phyloP scores from a whole-genome alignment of 2,329 filamentous ascomycete species.

The Magnaporthales sp. region DNA sequence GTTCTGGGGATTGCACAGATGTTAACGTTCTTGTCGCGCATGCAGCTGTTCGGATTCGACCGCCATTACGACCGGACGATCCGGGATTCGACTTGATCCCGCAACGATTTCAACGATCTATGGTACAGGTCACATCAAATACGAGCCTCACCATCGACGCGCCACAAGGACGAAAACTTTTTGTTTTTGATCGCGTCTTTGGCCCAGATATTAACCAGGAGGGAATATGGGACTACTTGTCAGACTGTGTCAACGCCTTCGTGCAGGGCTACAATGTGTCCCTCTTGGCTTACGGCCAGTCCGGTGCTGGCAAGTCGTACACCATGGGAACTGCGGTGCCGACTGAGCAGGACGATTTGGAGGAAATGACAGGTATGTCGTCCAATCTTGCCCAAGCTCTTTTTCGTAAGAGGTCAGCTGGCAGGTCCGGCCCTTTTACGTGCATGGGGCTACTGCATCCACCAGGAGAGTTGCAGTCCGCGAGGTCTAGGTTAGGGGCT shows the following conservation, averaged over 20 bases:
- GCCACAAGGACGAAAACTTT: slow-evolving; percentile 85
- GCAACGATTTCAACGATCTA: slow-evolving; percentile 86
- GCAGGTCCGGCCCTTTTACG: background rate
- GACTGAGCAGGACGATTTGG: slow-evolving; percentile 59
- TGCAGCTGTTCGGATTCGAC: slow-evolving; percentile 83
- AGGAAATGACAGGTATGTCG: slow-evolving; percentile 64
- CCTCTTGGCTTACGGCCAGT: slow-evolving; percentile 92
- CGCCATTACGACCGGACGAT: slow-evolving; percentile 72
- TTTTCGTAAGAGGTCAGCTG: no score
- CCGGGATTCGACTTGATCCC: slow-evolving; percentile 93
- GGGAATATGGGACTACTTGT: slow-evolving; percentile 88
- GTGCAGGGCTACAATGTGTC: slow-evolving; percentile 98
- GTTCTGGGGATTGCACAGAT: background rate
- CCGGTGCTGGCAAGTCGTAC: slow-evolving; percentile 94
- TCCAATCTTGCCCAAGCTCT: background rate
- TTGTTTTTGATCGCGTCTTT: slow-evolving; percentile 95
- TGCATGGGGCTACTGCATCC: background rate
- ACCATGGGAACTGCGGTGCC: slow-evolving; percentile 97
- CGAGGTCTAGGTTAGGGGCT: background rate
- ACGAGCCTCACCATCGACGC: slow-evolving; percentile 85
- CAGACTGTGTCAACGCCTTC: slow-evolving; percentile 83
- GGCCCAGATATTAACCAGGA: slow-evolving; percentile 74
- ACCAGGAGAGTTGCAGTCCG: background rate
- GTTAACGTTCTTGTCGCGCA: background rate
- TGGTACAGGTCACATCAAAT: slow-evolving; percentile 79